Conservation (phyloP, 306 rosid species). For the Glycyrrhiza uralensis region DNA sequence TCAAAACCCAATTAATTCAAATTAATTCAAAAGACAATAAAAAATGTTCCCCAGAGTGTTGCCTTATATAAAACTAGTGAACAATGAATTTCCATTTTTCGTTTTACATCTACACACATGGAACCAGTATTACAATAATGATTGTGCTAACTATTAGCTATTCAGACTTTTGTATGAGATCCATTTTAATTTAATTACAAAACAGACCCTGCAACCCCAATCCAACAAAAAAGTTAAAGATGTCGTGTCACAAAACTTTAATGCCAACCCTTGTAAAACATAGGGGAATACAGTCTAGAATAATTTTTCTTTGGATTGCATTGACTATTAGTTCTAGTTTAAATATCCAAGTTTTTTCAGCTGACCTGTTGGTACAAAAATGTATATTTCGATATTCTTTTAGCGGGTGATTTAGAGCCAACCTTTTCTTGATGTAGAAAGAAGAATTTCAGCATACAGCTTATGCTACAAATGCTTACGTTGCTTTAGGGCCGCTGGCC, state of each 20-base stretch:
- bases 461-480: constrained; percentile 82
- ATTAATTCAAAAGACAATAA: neutral
- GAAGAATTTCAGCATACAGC: constrained; percentile 98
- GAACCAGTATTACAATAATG: neutral
- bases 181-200: neutral
- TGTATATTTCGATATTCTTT: constrained; percentile 3
- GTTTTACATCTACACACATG: neutral
- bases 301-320: neutral
- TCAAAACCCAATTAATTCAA: neutral
- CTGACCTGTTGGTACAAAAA: constrained; percentile 13
- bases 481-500: constrained; percentile 65
- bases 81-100: neutral
- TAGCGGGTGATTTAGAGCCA: constrained; percentile 16
- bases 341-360: neutral
- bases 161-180: neutral
- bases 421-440: constrained; percentile 56
- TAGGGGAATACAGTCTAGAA: neutral
- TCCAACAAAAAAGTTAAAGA: neutral
- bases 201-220: neutral
- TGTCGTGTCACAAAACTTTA: neutral
- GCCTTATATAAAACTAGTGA: neutral
- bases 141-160: constrained; percentile 19
- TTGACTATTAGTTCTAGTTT: neutral
- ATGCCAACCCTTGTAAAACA: neutral
- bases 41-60: neutral